Evolutionary conservation across 306 rosid species (phyloP), one percentile per base, ranked within the genome.

Genomic region (Arachis stenosperma): DNA sequence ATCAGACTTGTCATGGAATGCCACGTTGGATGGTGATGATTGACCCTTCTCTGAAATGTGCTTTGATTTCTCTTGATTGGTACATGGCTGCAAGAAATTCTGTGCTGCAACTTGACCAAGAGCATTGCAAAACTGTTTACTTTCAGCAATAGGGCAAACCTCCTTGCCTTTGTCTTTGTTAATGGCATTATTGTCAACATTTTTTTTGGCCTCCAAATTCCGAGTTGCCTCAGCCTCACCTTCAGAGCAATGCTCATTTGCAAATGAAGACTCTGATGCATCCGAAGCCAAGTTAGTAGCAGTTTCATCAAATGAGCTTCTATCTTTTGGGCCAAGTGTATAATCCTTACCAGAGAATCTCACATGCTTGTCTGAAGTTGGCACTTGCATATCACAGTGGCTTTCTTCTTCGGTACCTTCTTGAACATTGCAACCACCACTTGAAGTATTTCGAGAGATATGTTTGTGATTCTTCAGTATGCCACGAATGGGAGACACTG

Each of bases 391-490:
- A 65, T 76, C 81, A 71, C 70, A 67, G 43, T 67, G 56, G 72
- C 58, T 84, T 61, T 40, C 85, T 55, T 74, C 84, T 55, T 74
- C 84, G 30, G 61, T 54, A 44, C 63, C 78, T 29, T 81, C 74
- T 59, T 65, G 79, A 69, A 52, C 56, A 33, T 47, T 67, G 67
- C 71, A 56, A 74, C 17, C 60, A 74, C 17, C 60, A 44, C 82
- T 27, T 41, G 89, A 66, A 40, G 82, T 83, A 70, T 78, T 79
- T 84, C 48, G 84, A 58, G 83, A 74, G 82, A 46, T n/a, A 61
- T 52, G 73, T 61, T 83, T 75, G 65, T 76, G 79, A 71, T 74
- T 84, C 89, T 83, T 89, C 48, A 86, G 84, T 78, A 86, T 85
- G 84, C 84, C 83, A 55, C 81, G 77, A 79, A 80, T 58, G 7